Conservation (phyloP, 306 rosid genomes). For the Prunus mongolica region DNA sequence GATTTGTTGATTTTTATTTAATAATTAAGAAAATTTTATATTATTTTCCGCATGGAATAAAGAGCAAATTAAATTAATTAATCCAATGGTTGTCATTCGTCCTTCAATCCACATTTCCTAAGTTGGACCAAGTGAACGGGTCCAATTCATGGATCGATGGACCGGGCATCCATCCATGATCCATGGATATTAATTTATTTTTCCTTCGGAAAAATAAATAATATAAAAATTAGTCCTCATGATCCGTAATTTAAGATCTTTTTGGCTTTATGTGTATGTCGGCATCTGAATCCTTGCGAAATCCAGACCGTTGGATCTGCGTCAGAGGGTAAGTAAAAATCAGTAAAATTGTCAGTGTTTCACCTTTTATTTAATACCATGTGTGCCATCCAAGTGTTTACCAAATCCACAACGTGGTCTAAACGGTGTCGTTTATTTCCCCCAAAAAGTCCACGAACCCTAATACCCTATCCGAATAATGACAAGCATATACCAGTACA, state of each 20-base stretch:
- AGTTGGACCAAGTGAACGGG: background rate
- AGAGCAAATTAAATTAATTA: no score
- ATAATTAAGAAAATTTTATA: no score
- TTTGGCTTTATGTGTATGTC: background rate
- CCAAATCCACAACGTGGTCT: background rate
- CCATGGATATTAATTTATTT: background rate
- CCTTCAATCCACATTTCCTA: no score
- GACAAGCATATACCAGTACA: conserved; percentile 33
- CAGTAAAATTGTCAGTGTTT: background rate
- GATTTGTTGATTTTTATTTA: no score
- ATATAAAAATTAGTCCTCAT: background rate
- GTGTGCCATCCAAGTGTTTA: background rate
- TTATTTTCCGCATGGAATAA: no score
- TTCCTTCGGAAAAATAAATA: background rate
- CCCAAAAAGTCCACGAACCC: conserved; percentile 1
- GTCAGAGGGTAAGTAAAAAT: background rate
- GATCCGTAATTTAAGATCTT: conserved; percentile 17
- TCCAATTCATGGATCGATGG: background rate
- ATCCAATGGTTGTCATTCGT: no score
- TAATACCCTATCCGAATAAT: background rate
- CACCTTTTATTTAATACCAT: background rate
- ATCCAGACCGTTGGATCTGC: background rate
- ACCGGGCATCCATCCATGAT: background rate
- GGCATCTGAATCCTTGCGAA: background rate
- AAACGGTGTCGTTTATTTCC: conserved; percentile 36